These are phyloP conservation scores for Trichocladium uniseriatum DNA, from an alignment of 495 filamentous ascomycete genomes.

Conservation along the genomic window DNA sequence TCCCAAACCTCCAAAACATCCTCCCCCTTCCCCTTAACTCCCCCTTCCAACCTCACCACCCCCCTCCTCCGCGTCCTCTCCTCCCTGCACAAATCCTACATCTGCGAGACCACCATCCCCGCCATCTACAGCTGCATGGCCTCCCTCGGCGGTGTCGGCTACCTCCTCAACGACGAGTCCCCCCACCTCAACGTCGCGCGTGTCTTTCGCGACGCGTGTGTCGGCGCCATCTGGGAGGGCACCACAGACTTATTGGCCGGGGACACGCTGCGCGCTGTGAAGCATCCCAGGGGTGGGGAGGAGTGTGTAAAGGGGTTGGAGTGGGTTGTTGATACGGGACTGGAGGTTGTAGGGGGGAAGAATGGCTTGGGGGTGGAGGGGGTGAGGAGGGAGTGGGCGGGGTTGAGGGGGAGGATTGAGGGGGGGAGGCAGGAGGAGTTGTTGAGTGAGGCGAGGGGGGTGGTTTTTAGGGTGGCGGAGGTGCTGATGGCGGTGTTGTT, in stretches of 20 bases:
- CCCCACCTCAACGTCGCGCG: conserved; percentile 55
- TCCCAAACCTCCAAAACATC: background rate
- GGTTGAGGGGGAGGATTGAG: conserved; percentile 14
- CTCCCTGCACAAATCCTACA: conserved; percentile 55
- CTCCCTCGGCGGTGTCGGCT: conserved; percentile 66
- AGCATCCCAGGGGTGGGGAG: conserved; percentile 35
- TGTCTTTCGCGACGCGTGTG: conserved; percentile 54
- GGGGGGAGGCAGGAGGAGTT: conserved; percentile 17
- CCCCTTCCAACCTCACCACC: conserved; percentile 6
- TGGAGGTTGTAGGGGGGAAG: background rate
- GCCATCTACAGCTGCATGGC: conserved; percentile 59
- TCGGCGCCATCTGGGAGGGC: conserved; percentile 64
- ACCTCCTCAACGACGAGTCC: conserved; percentile 53
- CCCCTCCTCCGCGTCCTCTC: conserved; percentile 54
- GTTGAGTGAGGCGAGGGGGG: conserved; percentile 26
- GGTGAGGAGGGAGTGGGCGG: conserved; percentile 16
- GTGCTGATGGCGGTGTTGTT: conserved; percentile 28
- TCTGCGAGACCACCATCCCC: conserved; percentile 41
- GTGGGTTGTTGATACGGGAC: conserved; percentile 21
- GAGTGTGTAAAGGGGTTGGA: conserved; percentile 34
- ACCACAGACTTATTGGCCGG: conserved; percentile 61
- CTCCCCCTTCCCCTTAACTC: background rate
- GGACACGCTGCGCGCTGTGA: conserved; percentile 50
- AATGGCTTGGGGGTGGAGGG: background rate
- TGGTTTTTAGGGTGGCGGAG: conserved; percentile 27